A percentile compares a stretch with the other conserved stretches of the same genome.
phyloP scores from a whole-genome alignment of 1,284 basidiomycete genomes.

The Ceratobasidium theobromae region DNA sequence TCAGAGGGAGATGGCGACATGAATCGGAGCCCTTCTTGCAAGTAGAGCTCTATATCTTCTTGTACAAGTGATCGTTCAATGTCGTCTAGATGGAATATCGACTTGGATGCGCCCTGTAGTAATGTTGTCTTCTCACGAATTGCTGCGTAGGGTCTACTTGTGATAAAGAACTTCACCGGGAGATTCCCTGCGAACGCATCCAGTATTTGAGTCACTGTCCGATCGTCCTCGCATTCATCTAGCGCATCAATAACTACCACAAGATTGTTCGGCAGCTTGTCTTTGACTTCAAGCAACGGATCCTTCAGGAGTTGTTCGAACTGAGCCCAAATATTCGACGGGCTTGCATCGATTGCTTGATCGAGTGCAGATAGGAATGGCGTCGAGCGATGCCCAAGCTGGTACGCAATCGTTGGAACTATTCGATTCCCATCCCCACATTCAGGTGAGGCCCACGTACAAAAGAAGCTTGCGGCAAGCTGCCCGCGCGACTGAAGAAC shows the following conservation, averaged over 20 bases:
- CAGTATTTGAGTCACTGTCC: not conserved
- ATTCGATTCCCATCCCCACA: no score
- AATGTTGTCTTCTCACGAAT: not conserved
- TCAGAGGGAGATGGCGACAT: not conserved
- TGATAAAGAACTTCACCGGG: slow-evolving; percentile 1
- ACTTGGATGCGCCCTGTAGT: not conserved
- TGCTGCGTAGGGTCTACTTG: not conserved
- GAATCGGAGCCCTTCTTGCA: slow-evolving; percentile 1
- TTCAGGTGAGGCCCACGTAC: no score
- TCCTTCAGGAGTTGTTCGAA: not conserved
- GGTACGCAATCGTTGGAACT: not conserved
- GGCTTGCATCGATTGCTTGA: not conserved
- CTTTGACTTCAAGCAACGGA: not conserved
- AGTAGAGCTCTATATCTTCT: slow-evolving; percentile 30
- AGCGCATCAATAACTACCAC: slow-evolving; percentile 10
- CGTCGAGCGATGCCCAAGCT: not conserved
- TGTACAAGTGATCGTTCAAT: slow-evolving; percentile 29
- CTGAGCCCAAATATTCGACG: not conserved
- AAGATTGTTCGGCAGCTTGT: not conserved
- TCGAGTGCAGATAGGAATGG: not conserved
- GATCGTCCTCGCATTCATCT: slow-evolving; percentile 17
- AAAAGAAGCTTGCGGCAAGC: no score
- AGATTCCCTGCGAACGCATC: not conserved
- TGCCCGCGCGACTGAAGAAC: no score
- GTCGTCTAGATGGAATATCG: slow-evolving; percentile 14